Conservation (phyloP, 2,329 filamentous ascomycete species). For the Diaporthe helianthi region DNA sequence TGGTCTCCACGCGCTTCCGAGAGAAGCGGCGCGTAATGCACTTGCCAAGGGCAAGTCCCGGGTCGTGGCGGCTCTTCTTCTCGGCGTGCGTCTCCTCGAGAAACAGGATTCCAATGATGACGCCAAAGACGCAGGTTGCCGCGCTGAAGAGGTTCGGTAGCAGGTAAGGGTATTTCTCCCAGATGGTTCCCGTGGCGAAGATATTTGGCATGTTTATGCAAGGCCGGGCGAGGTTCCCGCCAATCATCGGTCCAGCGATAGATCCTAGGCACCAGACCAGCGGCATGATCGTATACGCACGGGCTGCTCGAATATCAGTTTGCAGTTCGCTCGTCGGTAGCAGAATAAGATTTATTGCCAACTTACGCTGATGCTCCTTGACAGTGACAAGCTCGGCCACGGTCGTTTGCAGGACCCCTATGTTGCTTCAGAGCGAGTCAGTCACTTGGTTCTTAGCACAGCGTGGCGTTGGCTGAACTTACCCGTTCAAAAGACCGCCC, state of each 20-base stretch:
- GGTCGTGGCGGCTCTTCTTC: conserved; percentile 78
- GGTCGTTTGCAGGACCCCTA: conserved; percentile 93
- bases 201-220: conserved; percentile 79
- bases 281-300: conserved; percentile 96
- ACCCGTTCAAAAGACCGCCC: conserved; percentile 92
- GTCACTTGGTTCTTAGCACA: conserved; percentile 18
- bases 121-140: conserved; percentile 75
- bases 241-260: conserved; percentile 90
- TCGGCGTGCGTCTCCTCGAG: conserved; percentile 92
- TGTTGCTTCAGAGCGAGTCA: conserved; percentile 69
- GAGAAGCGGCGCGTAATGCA: conserved; percentile 64
- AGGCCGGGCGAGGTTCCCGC: conserved; percentile 86
- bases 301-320: conserved; percentile 58
- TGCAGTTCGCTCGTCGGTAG: conserved; percentile 28
- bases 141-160: conserved; percentile 92
- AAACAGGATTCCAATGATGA: conserved; percentile 82
- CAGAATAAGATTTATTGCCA: conserved; percentile 1
- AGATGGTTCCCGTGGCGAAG: conserved; percentile 77
- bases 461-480: conserved; percentile 46
- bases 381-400: conserved; percentile 92
- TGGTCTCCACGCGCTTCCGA: conserved; percentile 48
- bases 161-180: conserved; percentile 87
- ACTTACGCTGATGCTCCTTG: conserved; percentile 89
- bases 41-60: conserved; percentile 77
- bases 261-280: conserved; percentile 98